Percentiles rank a stretch among this genome's conserved stretches.
Conservation (phyloP, 73 alveolate genomes). For the Durusdinium trenchii region DNA sequence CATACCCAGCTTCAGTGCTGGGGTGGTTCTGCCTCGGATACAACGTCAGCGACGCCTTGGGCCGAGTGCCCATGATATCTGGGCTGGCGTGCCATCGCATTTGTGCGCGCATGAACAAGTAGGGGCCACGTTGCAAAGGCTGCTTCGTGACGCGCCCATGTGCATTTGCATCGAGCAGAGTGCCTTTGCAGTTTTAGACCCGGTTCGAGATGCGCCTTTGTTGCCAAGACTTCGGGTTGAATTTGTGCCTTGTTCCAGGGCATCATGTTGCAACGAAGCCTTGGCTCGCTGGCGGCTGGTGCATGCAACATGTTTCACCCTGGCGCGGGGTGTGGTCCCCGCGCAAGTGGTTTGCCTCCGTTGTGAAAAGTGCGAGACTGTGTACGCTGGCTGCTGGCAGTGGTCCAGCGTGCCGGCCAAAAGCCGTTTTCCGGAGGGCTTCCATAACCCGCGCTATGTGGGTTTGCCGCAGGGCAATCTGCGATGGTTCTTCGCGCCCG, state of each 20-base stretch:
- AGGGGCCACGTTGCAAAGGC: neutral
- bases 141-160: neutral
- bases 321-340: neutral
- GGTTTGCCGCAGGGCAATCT: neutral
- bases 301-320: neutral
- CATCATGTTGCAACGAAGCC: neutral
- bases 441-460: neutral
- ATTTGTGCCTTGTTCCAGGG: neutral
- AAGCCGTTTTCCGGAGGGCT: neutral
- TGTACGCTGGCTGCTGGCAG: conserved; percentile 24
- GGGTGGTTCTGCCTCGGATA: neutral
- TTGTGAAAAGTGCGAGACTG: neutral
- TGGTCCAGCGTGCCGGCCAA: neutral
- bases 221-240: neutral
- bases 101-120: neutral
- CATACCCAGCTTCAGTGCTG: neutral
- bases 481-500: conserved; percentile 13
- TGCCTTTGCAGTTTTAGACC: neutral
- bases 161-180: neutral
- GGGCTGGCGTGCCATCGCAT: neutral
- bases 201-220: neutral
- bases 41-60: neutral
- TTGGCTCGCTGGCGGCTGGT: neutral
- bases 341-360: neutral
- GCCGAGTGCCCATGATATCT: neutral